phyloP scores from a whole-genome alignment of 106 monocot genomes.

The Dactylorhiza incarnata region DNA sequence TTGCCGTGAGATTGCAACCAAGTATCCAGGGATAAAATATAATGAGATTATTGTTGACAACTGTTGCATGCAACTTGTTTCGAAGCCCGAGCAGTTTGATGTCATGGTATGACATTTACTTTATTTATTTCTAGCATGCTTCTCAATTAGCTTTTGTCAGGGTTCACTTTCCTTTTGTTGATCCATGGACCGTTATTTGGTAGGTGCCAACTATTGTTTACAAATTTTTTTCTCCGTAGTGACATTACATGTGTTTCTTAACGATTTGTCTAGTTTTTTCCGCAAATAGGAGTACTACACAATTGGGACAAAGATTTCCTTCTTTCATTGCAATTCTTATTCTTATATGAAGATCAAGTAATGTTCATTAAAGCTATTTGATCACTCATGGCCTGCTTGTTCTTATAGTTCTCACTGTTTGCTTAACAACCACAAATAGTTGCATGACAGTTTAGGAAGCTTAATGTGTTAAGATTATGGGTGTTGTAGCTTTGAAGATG shows the following conservation, averaged over 20 bases:
- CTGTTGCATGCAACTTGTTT: constrained; percentile 62
- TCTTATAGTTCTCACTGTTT: neutral
- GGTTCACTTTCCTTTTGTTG: too few species aligned
- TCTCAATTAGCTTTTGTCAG: too few species aligned
- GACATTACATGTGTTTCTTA: neutral
- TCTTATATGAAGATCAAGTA: neutral
- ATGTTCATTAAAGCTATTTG: neutral
- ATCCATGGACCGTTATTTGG: too few species aligned
- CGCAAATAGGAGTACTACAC: neutral
- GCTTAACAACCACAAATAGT: neutral
- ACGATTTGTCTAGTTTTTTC: neutral
- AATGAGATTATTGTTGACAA: constrained; percentile 61
- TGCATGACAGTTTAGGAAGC: neutral
- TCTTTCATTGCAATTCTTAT: neutral
- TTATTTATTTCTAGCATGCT: too few species aligned
- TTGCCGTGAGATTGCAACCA: constrained; percentile 39
- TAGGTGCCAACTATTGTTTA: too few species aligned
- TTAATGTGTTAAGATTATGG: neutral
- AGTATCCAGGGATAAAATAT: constrained; percentile 50
- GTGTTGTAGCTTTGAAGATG: neutral
- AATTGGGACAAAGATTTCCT: too few species aligned
- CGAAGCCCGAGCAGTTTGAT: constrained; percentile 58
- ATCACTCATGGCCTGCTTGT: neutral
- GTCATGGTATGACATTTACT: constrained; percentile 34
- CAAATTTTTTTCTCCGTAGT: too few species aligned